Evolutionary conservation across 371 early-diverging fungal species (phyloP), one percentile per base, ranked within the genome.

Genomic region (Lichtheimia hyalospora): DNA sequence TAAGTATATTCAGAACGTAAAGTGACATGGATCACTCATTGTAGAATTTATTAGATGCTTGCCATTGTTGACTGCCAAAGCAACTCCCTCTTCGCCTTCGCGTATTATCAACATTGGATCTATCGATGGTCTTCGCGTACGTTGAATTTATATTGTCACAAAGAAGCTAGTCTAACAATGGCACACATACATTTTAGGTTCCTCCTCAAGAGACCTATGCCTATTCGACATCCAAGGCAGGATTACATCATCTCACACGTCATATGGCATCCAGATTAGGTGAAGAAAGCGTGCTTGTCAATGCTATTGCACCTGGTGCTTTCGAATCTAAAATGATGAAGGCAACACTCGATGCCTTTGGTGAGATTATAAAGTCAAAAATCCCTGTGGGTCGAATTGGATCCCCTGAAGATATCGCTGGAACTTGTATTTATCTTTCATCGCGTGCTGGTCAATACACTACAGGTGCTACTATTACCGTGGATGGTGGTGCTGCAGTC

Each of bases 241-340:
- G 89, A 13, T 74, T 91, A 18, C 90, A 91, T 62, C 91, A 50
- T 21, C 15, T 90, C 62, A 84, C 88, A 0, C 68, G 79, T n/a
- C 81, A 82, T 34, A 62, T 90, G 63, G 87, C 88, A 0, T 71
- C 77, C 89, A 48, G 50, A 23, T 61, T 92, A 27, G 90, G 84
- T 16, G 52, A 60, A 14, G 68, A 75, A 16, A 58, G 81, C 57
- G 85, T 96, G 42, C 84, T 89, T 16, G 90, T 92, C 50, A 96
- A 96, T 64, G 89, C 92, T 1, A 86, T 96, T 56, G 95, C 96
- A 0, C 95, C 96, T 3, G 96, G 96, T 3, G 83, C 92, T 0
- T 96, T 94, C 74, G 83, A 85, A 62, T 88, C 87, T 61, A 90
- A 89, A 67, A 96, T 96, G 85, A 95, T 95, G 94, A 86, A 84